Conservation (phyloP, 148 eudicot genomes). For the Cornus suecica region DNA sequence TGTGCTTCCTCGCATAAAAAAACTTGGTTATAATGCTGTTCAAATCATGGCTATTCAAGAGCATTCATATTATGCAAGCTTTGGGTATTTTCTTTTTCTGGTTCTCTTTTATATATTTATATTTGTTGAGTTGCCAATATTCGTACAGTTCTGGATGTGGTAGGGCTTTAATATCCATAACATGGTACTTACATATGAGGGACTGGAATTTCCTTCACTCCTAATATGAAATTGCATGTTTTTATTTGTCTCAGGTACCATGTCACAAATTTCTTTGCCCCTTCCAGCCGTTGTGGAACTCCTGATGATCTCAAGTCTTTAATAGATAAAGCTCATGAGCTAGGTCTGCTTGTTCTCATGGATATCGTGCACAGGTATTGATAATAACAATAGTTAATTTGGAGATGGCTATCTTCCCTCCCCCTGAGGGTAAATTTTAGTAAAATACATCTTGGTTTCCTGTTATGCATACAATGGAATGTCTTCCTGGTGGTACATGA, state of each 20-base stretch:
- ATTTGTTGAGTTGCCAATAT: background rate
- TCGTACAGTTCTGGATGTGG: background rate
- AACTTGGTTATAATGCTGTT: conserved; percentile 93
- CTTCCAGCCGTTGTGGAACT: conserved; percentile 97
- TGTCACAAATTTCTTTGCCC: conserved; percentile 97
- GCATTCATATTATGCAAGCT: conserved; percentile 97
- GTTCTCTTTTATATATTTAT: conserved; percentile 4
- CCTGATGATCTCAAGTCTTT: conserved; percentile 97
- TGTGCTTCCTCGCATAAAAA: conserved; percentile 93
- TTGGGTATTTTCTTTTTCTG: conserved; percentile 57
- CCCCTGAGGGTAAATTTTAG: background rate
- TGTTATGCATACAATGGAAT: background rate
- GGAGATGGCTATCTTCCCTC: background rate
- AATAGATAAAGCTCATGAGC: conserved; percentile 97
- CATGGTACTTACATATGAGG: background rate
- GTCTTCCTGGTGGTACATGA: background rate
- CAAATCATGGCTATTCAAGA: conserved; percentile 99
- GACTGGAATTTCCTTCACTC: conserved; percentile 8
- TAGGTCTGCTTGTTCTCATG: conserved; percentile 93
- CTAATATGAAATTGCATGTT: conserved; percentile 8
- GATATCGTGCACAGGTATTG: conserved; percentile 96
- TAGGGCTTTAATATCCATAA: conserved; percentile 1
- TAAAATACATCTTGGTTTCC: background rate
- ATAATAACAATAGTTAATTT: conserved; percentile 17
- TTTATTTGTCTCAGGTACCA: conserved; percentile 64